Percentiles rank a stretch among this genome's conserved stretches.
Conservation (phyloP, 345 rosid species). For the Eucalyptus fibrosa region DNA sequence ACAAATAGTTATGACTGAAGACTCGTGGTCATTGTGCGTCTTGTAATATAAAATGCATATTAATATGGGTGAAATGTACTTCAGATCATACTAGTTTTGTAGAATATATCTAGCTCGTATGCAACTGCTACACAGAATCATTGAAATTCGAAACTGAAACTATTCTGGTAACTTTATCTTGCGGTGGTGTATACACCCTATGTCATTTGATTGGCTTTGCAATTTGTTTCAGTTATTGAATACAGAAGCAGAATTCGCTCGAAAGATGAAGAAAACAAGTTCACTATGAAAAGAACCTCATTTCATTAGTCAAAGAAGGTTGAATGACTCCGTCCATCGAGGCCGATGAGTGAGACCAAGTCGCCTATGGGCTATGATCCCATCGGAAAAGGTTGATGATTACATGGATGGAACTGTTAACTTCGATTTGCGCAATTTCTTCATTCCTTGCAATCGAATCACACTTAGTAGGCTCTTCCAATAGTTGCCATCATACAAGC, state of each 20-base stretch:
- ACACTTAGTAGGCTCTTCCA: neutral
- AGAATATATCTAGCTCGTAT: neutral
- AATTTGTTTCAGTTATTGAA: neutral
- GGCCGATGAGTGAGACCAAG: neutral
- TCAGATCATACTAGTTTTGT: neutral
- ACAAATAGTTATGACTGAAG: neutral
- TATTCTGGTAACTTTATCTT: neutral
- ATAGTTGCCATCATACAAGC: neutral
- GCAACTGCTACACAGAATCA: neutral
- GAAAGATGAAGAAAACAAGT: neutral
- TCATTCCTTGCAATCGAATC: neutral
- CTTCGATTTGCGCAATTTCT: neutral
- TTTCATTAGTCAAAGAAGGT: neutral
- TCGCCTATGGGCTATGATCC: neutral
- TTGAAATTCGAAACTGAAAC: neutral
- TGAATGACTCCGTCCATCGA: neutral
- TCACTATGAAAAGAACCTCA: neutral
- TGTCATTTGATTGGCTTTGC: neutral
- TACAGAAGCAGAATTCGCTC: neutral
- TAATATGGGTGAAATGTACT: neutral
- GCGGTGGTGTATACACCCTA: neutral
- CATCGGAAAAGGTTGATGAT: neutral
- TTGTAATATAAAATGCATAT: neutral
- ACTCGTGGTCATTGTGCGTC: rapidly evolving
- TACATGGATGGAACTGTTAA: neutral